A percentile compares a stretch with the other conserved stretches of the same genome.
phyloP scores from a whole-genome alignment of 495 filamentous ascomycete species.

The Neurospora sp. region DNA sequence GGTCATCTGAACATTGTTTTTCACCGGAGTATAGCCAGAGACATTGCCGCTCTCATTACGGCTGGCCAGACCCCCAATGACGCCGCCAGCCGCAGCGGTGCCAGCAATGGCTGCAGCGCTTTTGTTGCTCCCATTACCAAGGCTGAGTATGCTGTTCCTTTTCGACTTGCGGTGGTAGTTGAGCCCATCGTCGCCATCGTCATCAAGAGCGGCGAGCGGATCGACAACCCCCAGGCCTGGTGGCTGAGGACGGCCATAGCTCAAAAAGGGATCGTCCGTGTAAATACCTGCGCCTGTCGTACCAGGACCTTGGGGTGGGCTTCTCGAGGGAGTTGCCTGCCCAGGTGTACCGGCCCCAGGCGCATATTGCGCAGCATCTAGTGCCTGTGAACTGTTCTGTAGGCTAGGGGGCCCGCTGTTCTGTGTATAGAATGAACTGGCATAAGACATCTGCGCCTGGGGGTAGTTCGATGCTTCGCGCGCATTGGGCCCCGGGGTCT shows the following conservation, averaged over 20 bases:
- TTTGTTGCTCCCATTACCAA: conserved; percentile 30
- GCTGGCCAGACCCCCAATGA: conserved; percentile 39
- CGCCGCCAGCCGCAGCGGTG: conserved; percentile 43
- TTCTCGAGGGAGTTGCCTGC: conserved; percentile 11
- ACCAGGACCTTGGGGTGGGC: conserved; percentile 5
- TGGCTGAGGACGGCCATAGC: conserved; percentile 49
- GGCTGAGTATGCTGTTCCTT: conserved; percentile 43
- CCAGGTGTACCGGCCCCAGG: conserved; percentile 13
- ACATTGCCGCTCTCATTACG: conserved; percentile 27
- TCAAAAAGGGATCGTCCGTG: conserved; percentile 38
- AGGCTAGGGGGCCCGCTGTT: background rate
- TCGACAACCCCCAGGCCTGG: conserved; percentile 50
- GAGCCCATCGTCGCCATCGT: conserved; percentile 80
- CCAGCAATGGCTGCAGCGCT: conserved; percentile 24
- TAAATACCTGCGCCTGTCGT: conserved; percentile 19
- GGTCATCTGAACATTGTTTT: conserved; percentile 13
- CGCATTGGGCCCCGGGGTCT: conserved; percentile 4
- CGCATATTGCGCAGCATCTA: conserved; percentile 5
- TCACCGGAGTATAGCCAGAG: conserved; percentile 30
- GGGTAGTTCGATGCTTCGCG: conserved; percentile 10
- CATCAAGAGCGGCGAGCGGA: conserved; percentile 60
- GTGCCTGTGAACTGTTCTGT: conserved; percentile 16
- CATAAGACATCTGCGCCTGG: conserved; percentile 11
- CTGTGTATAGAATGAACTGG: background rate
- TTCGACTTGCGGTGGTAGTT: conserved; percentile 33